Conservation (phyloP, 2,329 filamentous ascomycete genomes). For the Neoarthrinium moseri region DNA sequence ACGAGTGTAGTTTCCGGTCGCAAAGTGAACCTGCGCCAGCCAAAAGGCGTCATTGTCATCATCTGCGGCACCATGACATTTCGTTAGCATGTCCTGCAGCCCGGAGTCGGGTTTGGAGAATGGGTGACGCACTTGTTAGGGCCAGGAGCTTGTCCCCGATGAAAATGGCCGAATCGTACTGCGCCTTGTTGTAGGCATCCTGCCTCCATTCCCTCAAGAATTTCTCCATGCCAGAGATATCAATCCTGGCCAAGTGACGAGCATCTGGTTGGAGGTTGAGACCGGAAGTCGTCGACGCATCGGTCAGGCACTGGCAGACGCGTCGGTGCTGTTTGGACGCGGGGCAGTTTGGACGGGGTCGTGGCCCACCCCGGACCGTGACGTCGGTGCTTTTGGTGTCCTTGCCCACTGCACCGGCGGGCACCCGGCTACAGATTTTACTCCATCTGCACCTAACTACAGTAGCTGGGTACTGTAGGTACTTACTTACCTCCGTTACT, state of each 20-base stretch:
- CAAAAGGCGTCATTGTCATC: slow-evolving; percentile 94
- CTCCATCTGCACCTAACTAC: too few species aligned
- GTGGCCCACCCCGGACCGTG: too few species aligned
- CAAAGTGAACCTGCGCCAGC: slow-evolving; percentile 98
- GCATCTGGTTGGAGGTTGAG: slow-evolving; percentile 3
- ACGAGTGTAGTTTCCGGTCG: slow-evolving; percentile 89
- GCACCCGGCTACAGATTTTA: too few species aligned
- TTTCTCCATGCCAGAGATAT: slow-evolving; percentile 68
- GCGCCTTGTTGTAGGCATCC: slow-evolving; percentile 91
- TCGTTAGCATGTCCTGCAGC: neutral
- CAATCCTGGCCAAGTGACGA: neutral
- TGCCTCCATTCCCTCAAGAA: slow-evolving; percentile 94
- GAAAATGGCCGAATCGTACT: slow-evolving; percentile 95
- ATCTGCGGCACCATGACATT: slow-evolving; percentile 49
- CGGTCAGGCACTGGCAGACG: neutral
- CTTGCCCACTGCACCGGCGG: too few species aligned
- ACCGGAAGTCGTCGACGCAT: neutral
- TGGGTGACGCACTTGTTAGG: slow-evolving; percentile 69
- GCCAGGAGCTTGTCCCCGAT: slow-evolving; percentile 96
- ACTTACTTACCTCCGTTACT: too few species aligned
- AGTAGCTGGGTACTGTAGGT: too few species aligned
- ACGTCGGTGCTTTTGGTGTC: too few species aligned
- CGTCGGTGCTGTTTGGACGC: slow-evolving; percentile 1
- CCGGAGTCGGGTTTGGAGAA: slow-evolving; percentile 3
- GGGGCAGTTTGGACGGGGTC: too few species aligned